phyloP scores from a whole-genome alignment of 179 eudicot genomes.

The Vitellaria paradoxa region DNA sequence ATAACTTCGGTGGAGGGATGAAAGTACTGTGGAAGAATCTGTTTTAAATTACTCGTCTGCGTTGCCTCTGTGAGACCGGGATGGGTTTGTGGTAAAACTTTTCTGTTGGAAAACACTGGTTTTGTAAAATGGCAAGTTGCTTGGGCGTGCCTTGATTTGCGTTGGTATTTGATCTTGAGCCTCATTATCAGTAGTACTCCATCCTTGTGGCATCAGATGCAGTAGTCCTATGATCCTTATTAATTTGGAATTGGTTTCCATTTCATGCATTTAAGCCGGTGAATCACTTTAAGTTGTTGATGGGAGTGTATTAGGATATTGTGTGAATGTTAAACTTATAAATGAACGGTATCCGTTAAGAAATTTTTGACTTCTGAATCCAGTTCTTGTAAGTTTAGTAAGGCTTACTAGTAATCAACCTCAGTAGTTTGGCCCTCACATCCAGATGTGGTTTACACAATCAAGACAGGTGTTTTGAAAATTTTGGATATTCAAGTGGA shows the following conservation, averaged over 20 bases:
- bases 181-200: not conserved
- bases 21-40: not conserved
- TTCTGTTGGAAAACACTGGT: not conserved
- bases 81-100: not conserved
- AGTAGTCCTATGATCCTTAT: not conserved
- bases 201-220: not conserved
- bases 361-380: not conserved
- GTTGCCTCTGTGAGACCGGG: not conserved
- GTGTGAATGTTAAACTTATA: not conserved
- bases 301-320: not conserved
- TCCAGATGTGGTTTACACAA: not conserved
- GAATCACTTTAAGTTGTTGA: too few relatives aligned
- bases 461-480: not conserved
- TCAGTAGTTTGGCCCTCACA: not conserved
- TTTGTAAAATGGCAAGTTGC: not conserved
- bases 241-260: too few relatives aligned
- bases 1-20: not conserved
- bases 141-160: not conserved
- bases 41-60: not conserved
- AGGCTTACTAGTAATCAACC: not conserved
- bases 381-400: not conserved
- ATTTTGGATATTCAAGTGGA: not conserved
- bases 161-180: not conserved
- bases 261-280: too few relatives aligned
- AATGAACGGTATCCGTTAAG: not conserved